A percentile compares a stretch with the other conserved stretches of the same genome.
Evolutionary conservation across 2,329 filamentous ascomycete genomes (phyloP).

Genomic region (Aspergillus ochraceus): DNA sequence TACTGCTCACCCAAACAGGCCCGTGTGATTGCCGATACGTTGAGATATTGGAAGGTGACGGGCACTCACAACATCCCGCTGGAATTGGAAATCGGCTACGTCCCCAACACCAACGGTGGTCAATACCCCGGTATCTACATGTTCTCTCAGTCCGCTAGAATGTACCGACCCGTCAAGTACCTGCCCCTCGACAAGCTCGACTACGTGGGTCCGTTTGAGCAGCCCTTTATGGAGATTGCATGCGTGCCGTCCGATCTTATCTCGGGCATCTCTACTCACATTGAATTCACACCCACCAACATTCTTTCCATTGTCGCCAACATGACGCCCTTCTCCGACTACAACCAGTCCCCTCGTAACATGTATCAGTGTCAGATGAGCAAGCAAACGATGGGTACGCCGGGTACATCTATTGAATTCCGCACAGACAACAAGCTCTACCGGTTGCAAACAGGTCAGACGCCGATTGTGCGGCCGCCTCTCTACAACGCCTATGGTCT

Average conservation of each 20-base stretch:
- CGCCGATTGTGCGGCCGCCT: conserved; percentile 85
- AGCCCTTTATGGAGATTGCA: conserved; percentile 97
- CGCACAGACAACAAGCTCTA: conserved; percentile 98
- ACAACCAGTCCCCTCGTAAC: conserved; percentile 97
- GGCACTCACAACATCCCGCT: conserved; percentile 76
- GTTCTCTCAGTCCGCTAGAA: conserved; percentile 78
- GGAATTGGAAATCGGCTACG: conserved; percentile 86
- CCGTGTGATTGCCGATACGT: conserved; percentile 75
- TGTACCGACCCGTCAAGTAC: conserved; percentile 92
- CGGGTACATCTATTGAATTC: conserved; percentile 78
- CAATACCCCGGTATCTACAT: conserved; percentile 96
- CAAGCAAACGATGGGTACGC: conserved; percentile 98
- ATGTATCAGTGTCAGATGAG: conserved; percentile 99
- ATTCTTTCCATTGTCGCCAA: conserved; percentile 97
- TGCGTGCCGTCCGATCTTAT: conserved; percentile 84
- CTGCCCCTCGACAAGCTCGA: conserved; percentile 82
- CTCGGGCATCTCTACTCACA: conserved; percentile 87
- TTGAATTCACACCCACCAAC: conserved; percentile 91
- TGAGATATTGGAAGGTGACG: conserved; percentile 94
- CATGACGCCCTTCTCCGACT: conserved; percentile 98
- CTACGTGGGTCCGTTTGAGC: conserved; percentile 88
- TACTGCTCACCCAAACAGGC: conserved; percentile 87
- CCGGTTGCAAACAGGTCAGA: conserved; percentile 90
- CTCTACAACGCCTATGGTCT: conserved; percentile 95
- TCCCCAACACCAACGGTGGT: conserved; percentile 84